phyloP scores from a whole-genome alignment of 306 rosid species.

The Senna tora region DNA sequence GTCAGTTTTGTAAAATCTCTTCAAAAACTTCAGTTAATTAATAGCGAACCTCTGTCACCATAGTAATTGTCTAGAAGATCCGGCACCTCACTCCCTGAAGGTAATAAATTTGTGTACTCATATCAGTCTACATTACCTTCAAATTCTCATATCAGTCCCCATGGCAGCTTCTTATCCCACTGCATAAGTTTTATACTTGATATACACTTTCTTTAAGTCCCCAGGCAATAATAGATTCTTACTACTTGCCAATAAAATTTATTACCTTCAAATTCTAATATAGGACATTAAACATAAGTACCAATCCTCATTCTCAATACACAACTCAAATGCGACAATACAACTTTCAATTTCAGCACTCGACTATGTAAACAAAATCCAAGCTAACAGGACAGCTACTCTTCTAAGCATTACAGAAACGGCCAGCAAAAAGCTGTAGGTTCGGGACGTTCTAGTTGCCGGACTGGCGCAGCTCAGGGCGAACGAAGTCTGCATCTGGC shows the following conservation, averaged over 20 bases:
- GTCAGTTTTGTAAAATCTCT: too few relatives aligned
- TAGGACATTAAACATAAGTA: neutral
- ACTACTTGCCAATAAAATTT: constrained; percentile 1
- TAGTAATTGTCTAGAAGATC: too few relatives aligned
- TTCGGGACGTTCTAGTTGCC: constrained; percentile 42
- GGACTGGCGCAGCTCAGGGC: constrained; percentile 89
- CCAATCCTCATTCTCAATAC: constrained; percentile 37
- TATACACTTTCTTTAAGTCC: too few relatives aligned
- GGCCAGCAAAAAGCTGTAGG: constrained; percentile 23
- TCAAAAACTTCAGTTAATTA: too few relatives aligned
- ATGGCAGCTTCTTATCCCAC: too few relatives aligned
- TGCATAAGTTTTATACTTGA: too few relatives aligned
- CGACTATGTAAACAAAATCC: constrained; percentile 33
- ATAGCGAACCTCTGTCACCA: too few relatives aligned
- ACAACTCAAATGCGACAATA: constrained; percentile 9
- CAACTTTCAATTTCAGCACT: constrained; percentile 32
- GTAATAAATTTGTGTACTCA: too few relatives aligned
- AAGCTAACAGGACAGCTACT: constrained; percentile 11
- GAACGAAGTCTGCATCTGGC: constrained; percentile 88
- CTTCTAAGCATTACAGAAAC: constrained; percentile 13
- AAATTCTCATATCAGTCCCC: too few relatives aligned
- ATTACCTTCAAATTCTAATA: constrained; percentile 16
- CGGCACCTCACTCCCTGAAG: too few relatives aligned
- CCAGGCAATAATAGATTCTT: too few relatives aligned
- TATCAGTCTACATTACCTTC: too few relatives aligned